Conservation (phyloP, 1,284 basidiomycete genomes). For the Boletus semigastroideus region DNA sequence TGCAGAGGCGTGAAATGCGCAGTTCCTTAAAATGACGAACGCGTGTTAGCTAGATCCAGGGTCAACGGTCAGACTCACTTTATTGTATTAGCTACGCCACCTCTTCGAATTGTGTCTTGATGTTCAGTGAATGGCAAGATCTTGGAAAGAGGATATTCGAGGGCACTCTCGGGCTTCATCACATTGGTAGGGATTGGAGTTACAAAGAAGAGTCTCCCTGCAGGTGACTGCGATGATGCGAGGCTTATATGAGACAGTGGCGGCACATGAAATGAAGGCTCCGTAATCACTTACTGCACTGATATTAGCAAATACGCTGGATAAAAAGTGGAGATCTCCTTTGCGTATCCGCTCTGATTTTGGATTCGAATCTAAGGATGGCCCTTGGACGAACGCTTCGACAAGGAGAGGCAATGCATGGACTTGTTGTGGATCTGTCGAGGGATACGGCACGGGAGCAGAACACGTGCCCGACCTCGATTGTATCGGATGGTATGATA, state of each 20-base stretch:
- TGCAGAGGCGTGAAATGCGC: constrained; percentile 65
- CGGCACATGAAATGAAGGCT: background rate
- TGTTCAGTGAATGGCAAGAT: constrained; percentile 89
- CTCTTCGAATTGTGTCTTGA: constrained; percentile 78
- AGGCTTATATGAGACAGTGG: constrained; percentile 1
- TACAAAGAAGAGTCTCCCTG: constrained; percentile 72
- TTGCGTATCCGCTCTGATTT: constrained; percentile 58
- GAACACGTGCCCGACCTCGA: constrained; percentile 74
- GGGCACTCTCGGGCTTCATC: constrained; percentile 37
- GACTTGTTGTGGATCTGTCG: constrained; percentile 53
- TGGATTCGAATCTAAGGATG: constrained; percentile 47
- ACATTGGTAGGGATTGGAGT: constrained; percentile 51
- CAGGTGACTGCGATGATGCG: constrained; percentile 47
- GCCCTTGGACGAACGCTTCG: constrained; percentile 83
- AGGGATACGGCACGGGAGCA: constrained; percentile 62
- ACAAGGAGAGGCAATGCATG: constrained; percentile 75
- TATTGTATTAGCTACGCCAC: constrained; percentile 82
- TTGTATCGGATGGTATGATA: constrained; percentile 65
- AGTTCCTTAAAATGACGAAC: constrained; percentile 56
- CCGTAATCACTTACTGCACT: constrained; percentile 56
- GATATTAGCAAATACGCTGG: constrained; percentile 90
- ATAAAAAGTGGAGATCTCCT: constrained; percentile 83
- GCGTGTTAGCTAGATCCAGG: constrained; percentile 6
- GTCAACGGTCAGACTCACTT: constrained; percentile 56
- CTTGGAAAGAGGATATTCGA: constrained; percentile 82